Percentiles rank a stretch among this genome's conserved stretches.
These are phyloP conservation scores for Monosporascus cannonballus DNA, from an alignment of 2,329 filamentous ascomycete species.

Conservation along the genomic window DNA sequence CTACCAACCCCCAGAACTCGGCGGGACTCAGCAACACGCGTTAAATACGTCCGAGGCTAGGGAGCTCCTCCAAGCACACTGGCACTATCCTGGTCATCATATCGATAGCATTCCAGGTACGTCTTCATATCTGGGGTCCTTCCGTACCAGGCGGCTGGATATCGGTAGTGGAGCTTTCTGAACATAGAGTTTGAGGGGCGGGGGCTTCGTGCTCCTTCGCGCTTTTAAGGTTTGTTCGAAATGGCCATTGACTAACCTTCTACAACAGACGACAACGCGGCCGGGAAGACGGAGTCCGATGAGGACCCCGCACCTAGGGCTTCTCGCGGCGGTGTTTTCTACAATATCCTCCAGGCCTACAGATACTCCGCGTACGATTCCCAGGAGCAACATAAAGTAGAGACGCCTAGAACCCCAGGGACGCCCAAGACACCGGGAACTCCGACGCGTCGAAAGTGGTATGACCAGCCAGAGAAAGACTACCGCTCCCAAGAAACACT, in stretches of 20 bases:
- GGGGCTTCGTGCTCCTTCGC: too few species aligned
- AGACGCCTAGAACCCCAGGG: constrained; percentile 19
- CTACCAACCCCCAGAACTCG: not conserved
- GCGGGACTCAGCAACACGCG: not conserved
- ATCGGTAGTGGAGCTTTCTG: not conserved
- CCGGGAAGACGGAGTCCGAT: not conserved
- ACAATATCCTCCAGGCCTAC: constrained; percentile 19
- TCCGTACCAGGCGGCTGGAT: not conserved
- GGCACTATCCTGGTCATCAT: not conserved
- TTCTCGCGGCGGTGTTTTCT: constrained; percentile 14
- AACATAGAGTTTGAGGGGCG: too few species aligned
- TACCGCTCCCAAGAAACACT: constrained; percentile 34
- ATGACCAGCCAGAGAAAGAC: constrained; percentile 28
- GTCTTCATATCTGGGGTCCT: not conserved
- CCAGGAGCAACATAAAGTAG: constrained; percentile 12
- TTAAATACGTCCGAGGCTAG: constrained; percentile 10
- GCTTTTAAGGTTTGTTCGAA: not conserved
- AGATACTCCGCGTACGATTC: constrained; percentile 9
- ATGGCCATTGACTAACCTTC: not conserved
- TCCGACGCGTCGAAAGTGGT: constrained; percentile 36
- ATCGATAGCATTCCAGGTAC: not conserved
- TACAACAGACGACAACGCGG: not conserved
- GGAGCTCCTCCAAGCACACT: constrained; percentile 12
- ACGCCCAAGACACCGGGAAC: constrained; percentile 20
- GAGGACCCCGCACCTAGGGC: constrained; percentile 6